A percentile compares a stretch with the other conserved stretches of the same genome.
Evolutionary conservation across 2,329 filamentous ascomycete genomes (phyloP).

Genomic region (Arthroderma sp.): DNA sequence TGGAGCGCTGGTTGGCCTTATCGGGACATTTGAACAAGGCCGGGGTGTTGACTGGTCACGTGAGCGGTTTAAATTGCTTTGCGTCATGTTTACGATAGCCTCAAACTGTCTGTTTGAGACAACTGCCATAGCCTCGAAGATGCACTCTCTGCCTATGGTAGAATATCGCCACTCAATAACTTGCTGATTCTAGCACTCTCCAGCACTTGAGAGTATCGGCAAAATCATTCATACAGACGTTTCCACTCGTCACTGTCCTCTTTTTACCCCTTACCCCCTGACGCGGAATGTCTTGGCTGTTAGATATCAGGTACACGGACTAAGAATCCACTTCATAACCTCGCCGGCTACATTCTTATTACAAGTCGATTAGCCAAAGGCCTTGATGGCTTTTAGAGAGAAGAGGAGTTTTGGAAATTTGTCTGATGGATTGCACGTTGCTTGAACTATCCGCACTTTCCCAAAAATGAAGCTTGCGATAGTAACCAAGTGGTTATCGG

Average conservation of each 20-base stretch:
- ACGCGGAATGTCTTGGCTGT: too few species aligned
- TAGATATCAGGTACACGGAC: too few species aligned
- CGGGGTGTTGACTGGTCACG: not conserved
- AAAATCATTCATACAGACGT: not conserved
- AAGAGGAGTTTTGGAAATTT: slow-evolving; percentile 2
- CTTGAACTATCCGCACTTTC: slow-evolving; percentile 1
- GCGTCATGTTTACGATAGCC: too few species aligned
- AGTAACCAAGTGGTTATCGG: too few species aligned
- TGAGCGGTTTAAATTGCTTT: too few species aligned
- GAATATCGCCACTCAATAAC: not conserved
- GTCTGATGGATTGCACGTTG: slow-evolving; percentile 5
- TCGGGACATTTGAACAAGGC: not conserved
- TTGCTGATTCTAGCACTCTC: not conserved
- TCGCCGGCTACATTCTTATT: slow-evolving; percentile 4
- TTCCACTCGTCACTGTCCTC: too few species aligned
- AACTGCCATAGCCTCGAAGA: not conserved
- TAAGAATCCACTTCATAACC: slow-evolving; percentile 7
- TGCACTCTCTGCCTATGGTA: not conserved
- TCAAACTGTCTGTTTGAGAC: not conserved
- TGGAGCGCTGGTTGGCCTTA: slow-evolving; percentile 7
- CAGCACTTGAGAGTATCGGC: not conserved
- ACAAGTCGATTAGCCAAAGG: slow-evolving; percentile 2
- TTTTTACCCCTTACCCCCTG: too few species aligned
- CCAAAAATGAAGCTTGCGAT: too few species aligned
- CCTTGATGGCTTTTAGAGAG: slow-evolving; percentile 7